Base-by-base conservation (phyloP, 805 yeast species). In the Hanseniaspora meyeri region DNA sequence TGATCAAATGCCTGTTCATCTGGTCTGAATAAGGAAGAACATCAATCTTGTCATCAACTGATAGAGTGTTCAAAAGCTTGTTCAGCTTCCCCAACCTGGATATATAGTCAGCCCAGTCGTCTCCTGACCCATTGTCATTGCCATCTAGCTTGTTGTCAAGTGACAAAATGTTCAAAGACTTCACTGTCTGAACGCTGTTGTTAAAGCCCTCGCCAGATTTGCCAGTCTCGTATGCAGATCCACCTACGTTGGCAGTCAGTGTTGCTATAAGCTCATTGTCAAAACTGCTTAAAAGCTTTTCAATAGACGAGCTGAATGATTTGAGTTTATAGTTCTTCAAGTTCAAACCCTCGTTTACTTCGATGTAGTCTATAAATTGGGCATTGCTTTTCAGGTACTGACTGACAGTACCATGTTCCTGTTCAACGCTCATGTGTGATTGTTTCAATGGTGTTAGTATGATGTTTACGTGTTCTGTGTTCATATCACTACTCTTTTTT, bases 71-170 rank as follows among this genome's bases (percentile, higher is more conserved):
- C 14, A 46, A 32, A 0, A 95, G 82, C 66, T 88, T 87, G 58
- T 82, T 81, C 6, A 95, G 75, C 59, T 85, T 80, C 1, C 91
- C 82, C 47, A 95, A 73, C 66, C 87, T 90, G 24, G 97, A 84
- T 57, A 93, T 93, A 67, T 91, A 89, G 66, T 93, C 98, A 14
- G 98, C 97, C 99, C 99, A 93, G 72, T 93, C 98, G 36, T 82
- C 85, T 1, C 89, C 84, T 1, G 85, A 71, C 53, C 87, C 96
- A 9, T 14, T 36, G 11, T 20, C 32, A 9, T 6, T 20, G 27
- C 4, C 14, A 12, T 32, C 17, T 2, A 20, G 39, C 32, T 42
- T 45, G 17, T 40, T 50, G 34, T 31, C 27, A 11, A 40, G 9
- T 9, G 31, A 36, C 2, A 36, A 10, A 11, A 51, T 24, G 8